Conservation (phyloP, 495 filamentous ascomycete species). For the Haplographium delicatum region DNA sequence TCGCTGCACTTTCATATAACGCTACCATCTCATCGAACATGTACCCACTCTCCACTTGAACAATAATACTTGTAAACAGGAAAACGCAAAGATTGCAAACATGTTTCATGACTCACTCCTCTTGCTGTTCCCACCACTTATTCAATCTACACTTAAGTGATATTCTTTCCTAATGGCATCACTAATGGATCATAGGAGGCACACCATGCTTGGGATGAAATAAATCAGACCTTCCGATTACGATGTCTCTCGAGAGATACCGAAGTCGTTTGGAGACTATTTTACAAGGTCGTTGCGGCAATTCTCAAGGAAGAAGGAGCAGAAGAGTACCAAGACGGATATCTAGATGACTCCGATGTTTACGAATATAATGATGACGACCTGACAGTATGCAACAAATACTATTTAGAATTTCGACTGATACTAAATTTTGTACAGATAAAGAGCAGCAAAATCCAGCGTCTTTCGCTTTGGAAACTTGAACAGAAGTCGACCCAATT, state of each 20-base stretch:
- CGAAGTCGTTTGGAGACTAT: slow-evolving; percentile 18
- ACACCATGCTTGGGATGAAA: slow-evolving; percentile 26
- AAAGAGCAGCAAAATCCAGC: slow-evolving; percentile 11
- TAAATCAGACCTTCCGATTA: slow-evolving; percentile 27
- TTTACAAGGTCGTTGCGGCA: slow-evolving; percentile 5
- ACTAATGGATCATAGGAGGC: slow-evolving; percentile 24
- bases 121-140: too few species aligned
- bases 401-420: background rate
- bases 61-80: too few species aligned
- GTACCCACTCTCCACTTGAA: too few species aligned
- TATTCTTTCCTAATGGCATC: too few species aligned
- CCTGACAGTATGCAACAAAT: background rate
- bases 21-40: too few species aligned
- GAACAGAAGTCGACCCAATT: background rate
- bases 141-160: too few species aligned
- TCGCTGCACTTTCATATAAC: too few species aligned
- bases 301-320: slow-evolving; percentile 7
- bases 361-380: background rate
- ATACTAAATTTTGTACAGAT: slow-evolving; percentile 1
- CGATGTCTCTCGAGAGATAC: slow-evolving; percentile 28
- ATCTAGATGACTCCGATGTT: background rate
- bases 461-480: background rate
- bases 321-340: slow-evolving; percentile 1
- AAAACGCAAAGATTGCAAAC: too few species aligned
- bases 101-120: too few species aligned